phyloP scores from a whole-genome alignment of 768 basidiomycete species.

The Kwoniella pini region DNA sequence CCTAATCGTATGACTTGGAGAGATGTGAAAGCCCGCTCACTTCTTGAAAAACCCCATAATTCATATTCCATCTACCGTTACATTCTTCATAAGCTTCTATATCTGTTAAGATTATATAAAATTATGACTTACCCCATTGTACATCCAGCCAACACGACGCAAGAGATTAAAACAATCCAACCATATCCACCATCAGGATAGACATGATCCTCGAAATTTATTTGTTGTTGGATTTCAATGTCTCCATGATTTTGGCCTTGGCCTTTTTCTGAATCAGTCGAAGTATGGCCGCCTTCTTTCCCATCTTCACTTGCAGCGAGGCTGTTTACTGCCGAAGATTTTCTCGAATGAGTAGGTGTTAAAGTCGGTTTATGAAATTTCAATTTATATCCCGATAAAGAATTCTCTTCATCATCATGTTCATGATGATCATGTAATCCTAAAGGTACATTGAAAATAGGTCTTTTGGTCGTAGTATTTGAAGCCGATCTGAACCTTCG shows the following conservation, averaged over 20 bases:
- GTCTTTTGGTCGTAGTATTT: slow-evolving; percentile 4
- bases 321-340: not conserved
- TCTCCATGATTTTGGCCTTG: not conserved
- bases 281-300: not conserved
- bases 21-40: too few species aligned
- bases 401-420: slow-evolving; percentile 7
- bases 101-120: too few species aligned
- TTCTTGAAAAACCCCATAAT: slow-evolving; percentile 34
- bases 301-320: not conserved
- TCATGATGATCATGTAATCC: not conserved
- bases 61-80: slow-evolving; percentile 31
- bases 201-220: slow-evolving; percentile 14
- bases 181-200: slow-evolving; percentile 46
- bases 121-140: slow-evolving; percentile 39
- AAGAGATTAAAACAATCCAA: slow-evolving; percentile 36
- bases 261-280: not conserved
- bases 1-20: too few species aligned
- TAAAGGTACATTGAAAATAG: slow-evolving; percentile 5
- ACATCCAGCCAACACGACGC: slow-evolving; percentile 28
- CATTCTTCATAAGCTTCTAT: too few species aligned
- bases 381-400: not conserved
- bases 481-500: slow-evolving; percentile 23
- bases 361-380: slow-evolving; percentile 2
- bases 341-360: slow-evolving; percentile 2
- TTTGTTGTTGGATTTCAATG: not conserved